phyloP scores from a whole-genome alignment of 345 rosid genomes.

The Eucalyptus cloeziana region DNA sequence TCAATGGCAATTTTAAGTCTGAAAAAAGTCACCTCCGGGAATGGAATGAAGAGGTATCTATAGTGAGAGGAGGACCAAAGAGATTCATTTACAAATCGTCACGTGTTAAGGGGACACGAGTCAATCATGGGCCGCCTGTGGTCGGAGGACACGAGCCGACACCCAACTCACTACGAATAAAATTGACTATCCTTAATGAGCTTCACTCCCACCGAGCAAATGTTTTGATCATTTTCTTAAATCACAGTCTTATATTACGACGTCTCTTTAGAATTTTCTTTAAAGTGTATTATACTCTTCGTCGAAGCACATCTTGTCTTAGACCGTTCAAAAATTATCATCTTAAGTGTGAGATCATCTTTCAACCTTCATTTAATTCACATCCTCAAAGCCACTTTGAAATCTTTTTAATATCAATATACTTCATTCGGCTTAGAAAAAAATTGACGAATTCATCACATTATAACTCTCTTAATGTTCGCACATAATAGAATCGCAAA shows the following conservation, averaged over 20 bases:
- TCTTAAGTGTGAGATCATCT: not conserved
- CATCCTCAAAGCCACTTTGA: not conserved
- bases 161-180: not conserved
- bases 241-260: not conserved
- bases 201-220: not conserved
- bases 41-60: not conserved
- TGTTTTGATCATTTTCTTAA: not conserved
- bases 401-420: not conserved
- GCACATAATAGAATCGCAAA: not conserved
- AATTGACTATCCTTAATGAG: not conserved
- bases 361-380: not conserved
- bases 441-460: not conserved
- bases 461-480: not conserved
- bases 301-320: not conserved
- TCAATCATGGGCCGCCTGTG: fast-evolving
- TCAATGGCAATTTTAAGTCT: not conserved
- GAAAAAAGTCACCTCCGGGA: not conserved
- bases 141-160: fast-evolving
- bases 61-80: not conserved
- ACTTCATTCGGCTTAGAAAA: not conserved
- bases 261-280: not conserved
- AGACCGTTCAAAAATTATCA: not conserved
- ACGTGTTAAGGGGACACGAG: not conserved
- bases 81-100: not conserved
- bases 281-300: not conserved